These are phyloP conservation scores for Petunia hybrid DNA, from an alignment of 305 asterid genomes.

Conservation along the genomic window DNA sequence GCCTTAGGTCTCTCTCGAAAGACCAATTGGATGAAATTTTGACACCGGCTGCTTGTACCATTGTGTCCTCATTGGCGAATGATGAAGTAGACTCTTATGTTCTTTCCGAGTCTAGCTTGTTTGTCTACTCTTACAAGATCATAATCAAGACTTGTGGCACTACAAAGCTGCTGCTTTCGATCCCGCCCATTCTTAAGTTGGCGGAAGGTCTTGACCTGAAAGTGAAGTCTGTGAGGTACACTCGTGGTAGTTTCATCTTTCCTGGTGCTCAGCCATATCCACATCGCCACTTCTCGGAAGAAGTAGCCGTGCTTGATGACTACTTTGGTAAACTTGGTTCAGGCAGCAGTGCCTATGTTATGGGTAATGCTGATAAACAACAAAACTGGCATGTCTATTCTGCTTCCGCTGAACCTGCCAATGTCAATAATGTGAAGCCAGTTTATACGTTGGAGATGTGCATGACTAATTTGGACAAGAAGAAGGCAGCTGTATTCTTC, in stretches of 20 bases:
- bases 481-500: conserved; percentile 76
- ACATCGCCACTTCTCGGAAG: conserved; percentile 78
- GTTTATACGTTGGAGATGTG: conserved; percentile 88
- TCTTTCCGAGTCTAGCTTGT: conserved; percentile 85
- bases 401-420: conserved; percentile 57
- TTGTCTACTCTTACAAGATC: conserved; percentile 78
- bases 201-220: conserved; percentile 58
- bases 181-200: conserved; percentile 68
- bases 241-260: conserved; percentile 79
- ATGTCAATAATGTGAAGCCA: conserved; percentile 35
- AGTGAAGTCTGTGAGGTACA: conserved; percentile 65
- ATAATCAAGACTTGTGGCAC: conserved; percentile 90
- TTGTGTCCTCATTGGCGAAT: conserved; percentile 77
- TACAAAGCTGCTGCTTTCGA: conserved; percentile 77
- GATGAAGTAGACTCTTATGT: conserved; percentile 81
- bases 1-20: conserved; percentile 68
- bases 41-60: conserved; percentile 85
- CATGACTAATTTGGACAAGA: conserved; percentile 81
- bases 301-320: conserved; percentile 63
- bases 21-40: conserved; percentile 77
- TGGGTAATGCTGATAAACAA: conserved; percentile 63
- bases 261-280: conserved; percentile 85
- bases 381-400: conserved; percentile 91
- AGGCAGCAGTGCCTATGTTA: conserved; percentile 63
- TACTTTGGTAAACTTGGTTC: conserved; percentile 66